Evolutionary conservation across 2,329 filamentous ascomycete species (phyloP), one percentile per base, ranked within the genome.

Genomic region (Pseudogymnoascus sp.): DNA sequence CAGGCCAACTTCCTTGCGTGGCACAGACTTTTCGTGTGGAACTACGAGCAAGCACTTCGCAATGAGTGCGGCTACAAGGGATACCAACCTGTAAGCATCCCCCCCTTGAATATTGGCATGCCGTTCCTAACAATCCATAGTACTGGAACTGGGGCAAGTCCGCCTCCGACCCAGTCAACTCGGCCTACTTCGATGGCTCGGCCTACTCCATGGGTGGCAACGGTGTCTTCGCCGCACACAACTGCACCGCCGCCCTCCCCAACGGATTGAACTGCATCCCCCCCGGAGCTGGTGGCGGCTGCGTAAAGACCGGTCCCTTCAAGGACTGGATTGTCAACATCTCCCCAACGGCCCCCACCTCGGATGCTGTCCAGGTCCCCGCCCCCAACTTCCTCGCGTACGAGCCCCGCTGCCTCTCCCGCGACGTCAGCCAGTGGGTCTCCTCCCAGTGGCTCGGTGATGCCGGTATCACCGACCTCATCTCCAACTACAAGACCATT

Each of bases 121-220:
- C 50, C n/a, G 18, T 31, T 7, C 5, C 4, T 56, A 56, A 56
- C 28, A 56, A n/a, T 16, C n/a, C 16, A 34, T 18, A 56, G 50
- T 56, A 56, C 50, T 74, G 78, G 2, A 56, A 56, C 50, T 56
- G 50, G 50, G 50, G 50, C n/a, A 56, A 56, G 28, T 56, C 50
- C 3, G 8, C 50, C 28, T 66, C 73, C 3, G 78, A 84, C 66
- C 75, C 77, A 0, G 67, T 72, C 65, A 76, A 77, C 62, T 83
- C 81, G 0, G 79, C 82, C 18, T 70, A 84, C 59, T 84, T 86
- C 64, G 81, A 84, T 67, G 83, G 83, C 60, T 80, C 78, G 64
- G 77, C 76, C 28, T 81, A 78, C 60, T 79, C 77, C 62, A 72
- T 83, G 75, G 77, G 77, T 21, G 79, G 81, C 14, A 79, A 84